A percentile compares a stretch with the other conserved stretches of the same genome.
These are phyloP conservation scores for Kodamaea suecica DNA, from an alignment of 1,139 yeast species.

Conservation along the genomic window DNA sequence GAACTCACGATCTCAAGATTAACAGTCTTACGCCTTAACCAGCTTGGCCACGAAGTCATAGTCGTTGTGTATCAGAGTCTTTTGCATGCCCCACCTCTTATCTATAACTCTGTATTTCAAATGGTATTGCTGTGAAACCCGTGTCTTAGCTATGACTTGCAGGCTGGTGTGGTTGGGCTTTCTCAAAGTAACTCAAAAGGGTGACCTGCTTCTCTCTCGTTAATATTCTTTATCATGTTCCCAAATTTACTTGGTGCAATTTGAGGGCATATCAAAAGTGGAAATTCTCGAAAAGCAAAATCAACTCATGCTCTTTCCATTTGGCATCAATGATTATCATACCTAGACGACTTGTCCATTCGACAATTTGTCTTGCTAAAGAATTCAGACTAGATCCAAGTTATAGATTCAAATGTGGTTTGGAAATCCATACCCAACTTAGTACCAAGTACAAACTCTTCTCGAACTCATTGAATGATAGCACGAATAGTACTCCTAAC, in stretches of 20 bases:
- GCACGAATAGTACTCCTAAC: constrained; percentile 57
- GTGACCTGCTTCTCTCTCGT: no score
- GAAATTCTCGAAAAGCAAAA: constrained; percentile 3
- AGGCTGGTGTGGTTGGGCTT: no score
- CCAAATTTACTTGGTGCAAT: no score
- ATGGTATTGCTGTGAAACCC: no score
- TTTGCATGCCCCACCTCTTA: background rate
- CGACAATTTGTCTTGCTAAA: background rate
- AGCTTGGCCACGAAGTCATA: constrained; percentile 21
- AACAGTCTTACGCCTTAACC: constrained; percentile 19
- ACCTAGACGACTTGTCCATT: constrained; percentile 1
- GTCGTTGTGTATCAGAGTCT: constrained; percentile 3
- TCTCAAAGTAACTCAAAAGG: no score
- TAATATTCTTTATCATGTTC: no score
- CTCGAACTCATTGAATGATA: constrained; percentile 52
- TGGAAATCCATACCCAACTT: constrained; percentile 91
- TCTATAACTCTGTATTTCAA: no score
- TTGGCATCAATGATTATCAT: constrained; percentile 2
- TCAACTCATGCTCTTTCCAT: background rate
- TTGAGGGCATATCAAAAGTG: no score
- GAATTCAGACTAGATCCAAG: constrained; percentile 15
- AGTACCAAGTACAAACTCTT: constrained; percentile 73
- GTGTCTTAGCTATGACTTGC: no score
- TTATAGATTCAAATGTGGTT: constrained; percentile 69
- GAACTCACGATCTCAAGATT: constrained; percentile 19